A percentile compares a stretch with the other conserved stretches of the same genome.
Conservation (phyloP, 345 rosid species). For the Luvunga scandens region DNA sequence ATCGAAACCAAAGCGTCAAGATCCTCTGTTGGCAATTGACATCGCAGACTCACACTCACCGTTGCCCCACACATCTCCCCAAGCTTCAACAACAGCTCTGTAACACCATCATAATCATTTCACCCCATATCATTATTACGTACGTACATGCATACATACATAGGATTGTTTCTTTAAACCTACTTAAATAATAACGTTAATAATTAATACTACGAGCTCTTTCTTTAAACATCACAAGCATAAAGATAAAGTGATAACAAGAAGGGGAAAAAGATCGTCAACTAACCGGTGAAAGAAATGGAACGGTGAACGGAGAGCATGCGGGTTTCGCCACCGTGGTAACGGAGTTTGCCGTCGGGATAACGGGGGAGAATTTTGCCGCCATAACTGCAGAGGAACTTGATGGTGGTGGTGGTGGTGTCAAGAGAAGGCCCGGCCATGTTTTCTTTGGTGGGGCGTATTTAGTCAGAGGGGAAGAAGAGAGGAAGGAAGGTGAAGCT, state of each 20-base stretch:
- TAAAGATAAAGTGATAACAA: background rate
- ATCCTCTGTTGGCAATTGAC: slow-evolving; percentile 85
- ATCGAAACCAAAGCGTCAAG: slow-evolving; percentile 80
- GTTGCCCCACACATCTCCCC: slow-evolving; percentile 56
- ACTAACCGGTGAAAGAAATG: slow-evolving; percentile 66
- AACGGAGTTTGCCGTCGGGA: slow-evolving; percentile 86
- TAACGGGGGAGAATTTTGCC: slow-evolving; percentile 83
- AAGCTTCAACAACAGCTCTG: slow-evolving; percentile 75
- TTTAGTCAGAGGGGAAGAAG: background rate
- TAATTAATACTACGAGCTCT: too few relatives aligned
- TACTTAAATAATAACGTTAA: too few relatives aligned
- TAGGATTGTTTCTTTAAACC: background rate
- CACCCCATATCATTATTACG: slow-evolving; percentile 10
- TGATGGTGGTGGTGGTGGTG: slow-evolving; percentile 38
- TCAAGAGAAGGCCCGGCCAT: slow-evolving; percentile 40
- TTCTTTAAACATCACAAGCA: too few relatives aligned
- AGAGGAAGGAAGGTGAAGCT: too few relatives aligned
- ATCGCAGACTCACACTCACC: slow-evolving; percentile 63
- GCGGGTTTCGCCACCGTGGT: slow-evolving; percentile 82
- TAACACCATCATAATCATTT: slow-evolving; percentile 27
- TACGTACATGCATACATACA: background rate
- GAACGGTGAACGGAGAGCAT: slow-evolving; percentile 80
- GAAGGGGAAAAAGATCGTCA: background rate
- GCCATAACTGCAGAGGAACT: slow-evolving; percentile 86
- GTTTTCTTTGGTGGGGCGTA: background rate